Base-by-base conservation (phyloP, 345 rosid genomes). In the Heritiera fomes region DNA sequence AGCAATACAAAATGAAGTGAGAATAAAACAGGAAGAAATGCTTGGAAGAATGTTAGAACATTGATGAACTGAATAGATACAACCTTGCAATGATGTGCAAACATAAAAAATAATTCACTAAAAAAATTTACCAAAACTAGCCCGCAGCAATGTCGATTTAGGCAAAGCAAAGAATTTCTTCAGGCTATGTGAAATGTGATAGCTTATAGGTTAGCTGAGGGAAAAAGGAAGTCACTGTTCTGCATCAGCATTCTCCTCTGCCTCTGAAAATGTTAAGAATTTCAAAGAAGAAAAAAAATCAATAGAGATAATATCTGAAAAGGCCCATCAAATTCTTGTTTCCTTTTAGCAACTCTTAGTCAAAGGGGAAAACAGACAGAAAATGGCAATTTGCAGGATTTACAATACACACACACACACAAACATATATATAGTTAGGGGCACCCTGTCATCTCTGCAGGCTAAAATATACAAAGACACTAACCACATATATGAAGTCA, bases 161-260 rank as follows among this genome's bases (percentile, higher is more conserved):
- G 55, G 69, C 59, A 63, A 46, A 64, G 47, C 49, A 40, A 7
- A 77, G 40, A 81, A 17, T 43, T 63, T 65, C 76, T 74, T 47
- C 73, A 45, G 11, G 63, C 53, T 50, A 62, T 17, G 71, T 55
- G 76, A 38, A 53, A 73, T 45, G 71, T 6, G 15, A n/a, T 14
- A 20, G 38, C 41, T 18, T 45, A 9, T 66, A 77, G 62, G 32
- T 58, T 71, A 56, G 9, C 32, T 2, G 46, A 23, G 15, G 32
- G 47, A 1, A 61, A 52, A 66, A 34, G 61, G 28, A 23, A 23
- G 62, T 82, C 83, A 74, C 23, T 80, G 78, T 12, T 50, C 52
- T 56, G 78, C 58, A 81, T 67, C 73, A n/a, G 34, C 46, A 17
- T 46, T 79, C 72, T 79, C 82, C 14, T 78, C 78, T n/a, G 80